Percentiles rank a stretch among this genome's conserved stretches.
Conservation (phyloP, 2,329 filamentous ascomycete genomes). For the Colletotrichum melonis region DNA sequence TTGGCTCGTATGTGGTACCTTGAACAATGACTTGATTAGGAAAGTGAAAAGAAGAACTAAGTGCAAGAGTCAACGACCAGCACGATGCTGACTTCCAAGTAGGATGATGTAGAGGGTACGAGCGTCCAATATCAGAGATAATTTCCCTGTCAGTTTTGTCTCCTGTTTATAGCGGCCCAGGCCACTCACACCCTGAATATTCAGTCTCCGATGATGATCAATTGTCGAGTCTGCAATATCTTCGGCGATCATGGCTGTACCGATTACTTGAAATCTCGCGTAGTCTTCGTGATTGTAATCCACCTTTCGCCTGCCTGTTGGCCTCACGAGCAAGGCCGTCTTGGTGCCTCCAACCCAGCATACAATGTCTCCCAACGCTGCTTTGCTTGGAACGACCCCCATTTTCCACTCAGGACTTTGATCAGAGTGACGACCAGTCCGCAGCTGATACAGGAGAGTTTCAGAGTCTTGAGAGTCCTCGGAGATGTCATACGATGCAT, state of each 20-base stretch:
- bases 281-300: not conserved
- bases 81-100: too few relatives aligned
- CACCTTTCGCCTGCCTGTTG: not conserved
- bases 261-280: not conserved
- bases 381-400: not conserved
- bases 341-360: not conserved
- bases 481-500: not conserved
- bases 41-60: too few relatives aligned
- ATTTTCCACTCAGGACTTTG: not conserved
- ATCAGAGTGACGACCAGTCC: not conserved
- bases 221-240: not conserved
- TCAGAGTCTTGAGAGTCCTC: too few relatives aligned
- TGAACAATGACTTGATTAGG: too few relatives aligned
- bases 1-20: too few relatives aligned
- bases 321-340: not conserved
- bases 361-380: not conserved
- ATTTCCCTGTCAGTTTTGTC: not conserved
- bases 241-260: not conserved
- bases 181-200: not conserved
- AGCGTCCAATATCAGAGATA: not conserved
- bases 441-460: not conserved
- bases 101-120: not conserved
- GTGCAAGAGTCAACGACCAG: not conserved
- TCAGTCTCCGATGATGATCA: not conserved
- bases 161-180: not conserved